Evolutionary conservation across 257 asterid genomes (phyloP).

Genomic region (Plantago major): DNA sequence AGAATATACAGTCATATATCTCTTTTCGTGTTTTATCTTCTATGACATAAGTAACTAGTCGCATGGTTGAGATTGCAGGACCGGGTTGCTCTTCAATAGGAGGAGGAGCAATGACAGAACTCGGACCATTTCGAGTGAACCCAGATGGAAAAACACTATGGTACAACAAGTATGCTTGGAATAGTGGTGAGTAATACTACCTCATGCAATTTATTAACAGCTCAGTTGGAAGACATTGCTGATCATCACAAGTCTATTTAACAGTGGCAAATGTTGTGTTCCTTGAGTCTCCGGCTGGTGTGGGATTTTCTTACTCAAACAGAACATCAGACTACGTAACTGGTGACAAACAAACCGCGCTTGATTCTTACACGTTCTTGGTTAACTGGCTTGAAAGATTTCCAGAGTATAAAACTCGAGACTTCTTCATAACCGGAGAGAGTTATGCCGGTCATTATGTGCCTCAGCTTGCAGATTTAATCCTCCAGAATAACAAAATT

Average conservation of each 20-base stretch:
- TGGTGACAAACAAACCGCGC: conserved; percentile 49
- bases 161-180: conserved; percentile 59
- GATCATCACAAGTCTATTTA: not conserved
- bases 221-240: not conserved
- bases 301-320: conserved; percentile 73
- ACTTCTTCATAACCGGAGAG: conserved; percentile 56
- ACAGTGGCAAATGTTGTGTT: conserved; percentile 69
- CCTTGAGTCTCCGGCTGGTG: conserved; percentile 77
- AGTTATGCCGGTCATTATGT: conserved; percentile 73
- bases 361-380: conserved; percentile 49
- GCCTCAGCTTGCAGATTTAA: conserved; percentile 63
- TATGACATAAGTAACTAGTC: not conserved
- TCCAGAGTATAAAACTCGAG: conserved; percentile 57
- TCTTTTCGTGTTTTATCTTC: not conserved
- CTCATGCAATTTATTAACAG: not conserved
- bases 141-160: conserved; percentile 51
- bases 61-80: conserved; percentile 29
- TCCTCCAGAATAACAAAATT: conserved; percentile 41
- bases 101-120: conserved; percentile 56
- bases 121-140: conserved; percentile 66
- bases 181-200: conserved; percentile 28
- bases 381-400: conserved; percentile 69
- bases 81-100: conserved; percentile 90
- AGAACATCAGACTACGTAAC: conserved; percentile 46
- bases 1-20: not conserved